These are phyloP conservation scores for Alternaria viburni DNA, from an alignment of 2,329 filamentous ascomycete genomes.

Conservation along the genomic window DNA sequence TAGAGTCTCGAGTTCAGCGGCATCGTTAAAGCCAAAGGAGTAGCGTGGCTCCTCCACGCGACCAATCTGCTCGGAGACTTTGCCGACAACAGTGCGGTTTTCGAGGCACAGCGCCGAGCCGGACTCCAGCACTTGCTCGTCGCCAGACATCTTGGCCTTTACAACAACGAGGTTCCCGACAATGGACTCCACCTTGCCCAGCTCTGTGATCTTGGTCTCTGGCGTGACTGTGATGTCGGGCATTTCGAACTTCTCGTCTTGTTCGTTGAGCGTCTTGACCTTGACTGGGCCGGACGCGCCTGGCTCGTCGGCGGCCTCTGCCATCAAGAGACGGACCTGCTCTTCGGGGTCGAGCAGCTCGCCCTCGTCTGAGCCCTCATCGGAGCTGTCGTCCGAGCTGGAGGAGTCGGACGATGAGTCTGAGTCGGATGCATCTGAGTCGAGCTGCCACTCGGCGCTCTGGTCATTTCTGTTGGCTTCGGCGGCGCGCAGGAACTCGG, in stretches of 20 bases:
- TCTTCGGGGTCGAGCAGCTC: conserved; percentile 79
- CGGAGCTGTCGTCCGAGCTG: conserved; percentile 55
- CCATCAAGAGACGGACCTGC: conserved; percentile 85
- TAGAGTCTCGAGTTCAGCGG: conserved; percentile 70
- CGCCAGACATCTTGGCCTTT: conserved; percentile 77
- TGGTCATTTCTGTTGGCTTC: conserved; percentile 55
- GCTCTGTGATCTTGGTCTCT: conserved; percentile 76
- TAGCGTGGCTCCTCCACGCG: conserved; percentile 87
- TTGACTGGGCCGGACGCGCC: conserved; percentile 67
- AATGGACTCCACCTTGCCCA: conserved; percentile 77
- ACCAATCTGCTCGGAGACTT: conserved; percentile 84
- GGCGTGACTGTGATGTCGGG: conserved; percentile 79
- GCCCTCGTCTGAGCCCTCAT: conserved; percentile 67
- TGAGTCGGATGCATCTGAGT: conserved; percentile 66
- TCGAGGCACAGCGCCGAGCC: conserved; percentile 83
- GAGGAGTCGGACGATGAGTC: conserved; percentile 55
- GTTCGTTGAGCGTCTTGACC: conserved; percentile 84
- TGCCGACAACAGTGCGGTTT: conserved; percentile 78
- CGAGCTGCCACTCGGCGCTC: conserved; percentile 81
- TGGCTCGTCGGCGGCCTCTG: conserved; percentile 79
- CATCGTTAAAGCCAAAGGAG: conserved; percentile 75
- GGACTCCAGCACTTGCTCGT: conserved; percentile 82
- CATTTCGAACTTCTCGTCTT: conserved; percentile 59
- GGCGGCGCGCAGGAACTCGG: conserved; percentile 54
- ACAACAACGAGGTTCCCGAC: conserved; percentile 82